Percentiles rank a stretch among this genome's conserved stretches.
phyloP scores from a whole-genome alignment of 106 monocot genomes.

The Narthecium ossifragum region DNA sequence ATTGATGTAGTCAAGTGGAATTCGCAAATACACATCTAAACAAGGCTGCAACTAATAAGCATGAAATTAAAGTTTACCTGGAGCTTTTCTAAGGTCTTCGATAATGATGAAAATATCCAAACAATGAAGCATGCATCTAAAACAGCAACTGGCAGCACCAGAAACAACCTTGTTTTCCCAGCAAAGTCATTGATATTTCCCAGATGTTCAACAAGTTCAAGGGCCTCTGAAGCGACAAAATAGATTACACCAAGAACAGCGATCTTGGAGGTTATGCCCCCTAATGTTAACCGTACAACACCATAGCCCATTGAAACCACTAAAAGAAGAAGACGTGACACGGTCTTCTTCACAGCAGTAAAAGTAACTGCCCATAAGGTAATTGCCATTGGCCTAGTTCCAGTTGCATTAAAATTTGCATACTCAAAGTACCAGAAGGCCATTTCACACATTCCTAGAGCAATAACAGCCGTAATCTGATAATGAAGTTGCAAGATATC shows the following conservation, averaged over 20 bases:
- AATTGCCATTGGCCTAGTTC: constrained; percentile 81
- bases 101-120: constrained; percentile 98
- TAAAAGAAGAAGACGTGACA: constrained; percentile 86
- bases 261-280: constrained; percentile 76
- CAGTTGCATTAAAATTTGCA: constrained; percentile 91
- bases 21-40: not conserved
- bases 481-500: constrained; percentile 89
- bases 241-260: constrained; percentile 74
- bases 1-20: not conserved
- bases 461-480: constrained; percentile 84
- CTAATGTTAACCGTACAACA: constrained; percentile 73
- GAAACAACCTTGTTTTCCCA: constrained; percentile 85
- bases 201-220: constrained; percentile 96
- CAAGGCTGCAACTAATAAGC: not conserved
- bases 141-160: constrained; percentile 86
- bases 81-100: constrained; percentile 90
- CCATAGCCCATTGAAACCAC: constrained; percentile 99
- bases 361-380: constrained; percentile 95
- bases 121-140: constrained; percentile 91
- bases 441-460: constrained; percentile 99
- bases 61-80: constrained; percentile 55
- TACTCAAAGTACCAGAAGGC: constrained; percentile 99
- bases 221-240: constrained; percentile 89
- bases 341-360: constrained; percentile 89
- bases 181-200: constrained; percentile 97